These are phyloP conservation scores for Candida gigantensis DNA, from an alignment of 1,139 yeast species.

Conservation along the genomic window DNA sequence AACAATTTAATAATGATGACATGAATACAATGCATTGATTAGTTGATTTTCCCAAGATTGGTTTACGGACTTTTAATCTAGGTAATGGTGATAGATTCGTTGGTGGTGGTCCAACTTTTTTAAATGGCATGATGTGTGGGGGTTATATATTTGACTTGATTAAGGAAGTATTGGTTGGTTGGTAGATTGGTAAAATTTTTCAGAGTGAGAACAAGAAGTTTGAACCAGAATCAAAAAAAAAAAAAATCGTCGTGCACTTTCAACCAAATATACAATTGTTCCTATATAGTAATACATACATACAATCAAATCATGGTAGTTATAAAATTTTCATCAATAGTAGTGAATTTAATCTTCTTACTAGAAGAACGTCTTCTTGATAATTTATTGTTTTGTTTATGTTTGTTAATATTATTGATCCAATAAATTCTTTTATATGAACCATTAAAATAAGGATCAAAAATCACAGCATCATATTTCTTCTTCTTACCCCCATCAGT, in stretches of 20 bases:
- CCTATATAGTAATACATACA: too few relatives aligned
- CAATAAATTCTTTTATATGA: slow-evolving; percentile 38
- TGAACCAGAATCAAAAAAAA: too few relatives aligned
- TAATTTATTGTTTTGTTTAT: background rate
- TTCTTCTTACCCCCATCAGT: background rate
- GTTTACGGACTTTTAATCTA: slow-evolving; percentile 68
- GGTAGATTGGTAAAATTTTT: background rate
- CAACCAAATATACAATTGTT: background rate
- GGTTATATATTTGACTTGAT: too few relatives aligned
- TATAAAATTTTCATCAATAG: background rate
- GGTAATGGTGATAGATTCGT: slow-evolving; percentile 70
- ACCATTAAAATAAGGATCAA: slow-evolving; percentile 27
- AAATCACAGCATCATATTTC: slow-evolving; percentile 28
- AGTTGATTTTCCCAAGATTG: slow-evolving; percentile 55
- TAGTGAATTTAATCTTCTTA: background rate
- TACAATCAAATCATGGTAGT: too few relatives aligned
- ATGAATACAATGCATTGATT: slow-evolving; percentile 79
- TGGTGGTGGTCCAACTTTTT: slow-evolving; percentile 29
- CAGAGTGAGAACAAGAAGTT: background rate
- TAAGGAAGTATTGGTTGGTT: background rate
- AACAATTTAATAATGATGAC: slow-evolving; percentile 86
- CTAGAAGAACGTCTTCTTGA: too few relatives aligned
- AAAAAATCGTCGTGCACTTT: background rate
- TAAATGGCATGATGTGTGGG: slow-evolving; percentile 25
- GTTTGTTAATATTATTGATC: slow-evolving; percentile 15